Percentiles rank a stretch among this genome's conserved stretches.
Conservation (phyloP, 768 basidiomycete genomes). For the Peribolospora baueri region DNA sequence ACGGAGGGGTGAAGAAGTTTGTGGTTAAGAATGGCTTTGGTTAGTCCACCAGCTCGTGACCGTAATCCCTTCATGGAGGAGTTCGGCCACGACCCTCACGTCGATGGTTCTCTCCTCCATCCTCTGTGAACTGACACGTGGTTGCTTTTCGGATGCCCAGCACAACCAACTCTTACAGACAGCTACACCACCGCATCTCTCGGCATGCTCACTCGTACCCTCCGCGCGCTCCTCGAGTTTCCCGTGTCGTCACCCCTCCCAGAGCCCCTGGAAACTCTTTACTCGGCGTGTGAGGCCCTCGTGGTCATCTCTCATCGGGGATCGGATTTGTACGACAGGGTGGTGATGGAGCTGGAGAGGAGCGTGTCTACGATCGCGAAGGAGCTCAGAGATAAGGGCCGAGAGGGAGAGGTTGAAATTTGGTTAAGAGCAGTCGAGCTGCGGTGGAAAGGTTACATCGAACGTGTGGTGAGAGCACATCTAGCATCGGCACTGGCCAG, state of each 20-base stretch:
- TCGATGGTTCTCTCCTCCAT: too few species aligned
- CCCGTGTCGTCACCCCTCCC: slow-evolving; percentile 10
- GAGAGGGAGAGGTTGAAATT: slow-evolving; percentile 18
- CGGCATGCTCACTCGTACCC: slow-evolving; percentile 10
- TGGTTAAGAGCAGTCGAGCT: slow-evolving; percentile 39
- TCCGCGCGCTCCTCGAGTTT: slow-evolving; percentile 10
- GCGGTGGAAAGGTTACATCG: slow-evolving; percentile 39
- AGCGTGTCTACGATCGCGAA: slow-evolving; percentile 25
- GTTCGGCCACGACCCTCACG: too few species aligned
- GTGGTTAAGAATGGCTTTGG: too few species aligned
- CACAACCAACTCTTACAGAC: too few species aligned
- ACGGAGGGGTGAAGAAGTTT: too few species aligned
- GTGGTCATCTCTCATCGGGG: slow-evolving; percentile 24
- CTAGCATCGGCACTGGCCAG: neutral
- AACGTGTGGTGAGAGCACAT: slow-evolving; percentile 32
- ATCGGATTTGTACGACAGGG: slow-evolving; percentile 31
- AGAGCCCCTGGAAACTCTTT: slow-evolving; percentile 13
- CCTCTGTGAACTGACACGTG: too few species aligned
- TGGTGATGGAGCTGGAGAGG: slow-evolving; percentile 38
- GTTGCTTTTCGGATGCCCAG: too few species aligned
- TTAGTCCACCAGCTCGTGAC: too few species aligned
- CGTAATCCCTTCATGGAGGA: too few species aligned
- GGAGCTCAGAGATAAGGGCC: slow-evolving; percentile 19
- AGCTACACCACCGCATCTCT: slow-evolving; percentile 1
- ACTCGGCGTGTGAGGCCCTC: slow-evolving; percentile 12